Evolutionary conservation across 768 basidiomycete species (phyloP).

Genomic region (Tulasnella sp.): DNA sequence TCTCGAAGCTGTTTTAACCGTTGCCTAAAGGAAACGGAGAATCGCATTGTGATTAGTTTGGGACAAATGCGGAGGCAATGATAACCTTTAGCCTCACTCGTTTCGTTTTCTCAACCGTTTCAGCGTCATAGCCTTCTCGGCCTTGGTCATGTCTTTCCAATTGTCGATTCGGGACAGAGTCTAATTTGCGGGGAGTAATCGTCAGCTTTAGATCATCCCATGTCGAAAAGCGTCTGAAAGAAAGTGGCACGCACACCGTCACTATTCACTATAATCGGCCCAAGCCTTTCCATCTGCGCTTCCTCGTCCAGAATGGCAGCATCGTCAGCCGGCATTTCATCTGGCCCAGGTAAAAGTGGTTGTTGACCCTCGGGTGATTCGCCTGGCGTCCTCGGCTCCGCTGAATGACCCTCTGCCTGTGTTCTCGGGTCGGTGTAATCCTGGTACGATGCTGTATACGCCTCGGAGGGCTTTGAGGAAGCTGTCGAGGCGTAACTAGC

Average conservation of each 20-base stretch:
- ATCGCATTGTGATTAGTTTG: neutral
- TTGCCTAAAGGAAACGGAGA: neutral
- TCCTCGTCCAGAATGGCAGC: neutral
- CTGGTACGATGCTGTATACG: neutral
- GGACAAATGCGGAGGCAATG: no score
- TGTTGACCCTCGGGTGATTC: neutral
- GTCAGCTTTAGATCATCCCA: neutral
- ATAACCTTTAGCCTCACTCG: neutral
- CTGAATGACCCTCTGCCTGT: neutral
- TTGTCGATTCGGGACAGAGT: neutral
- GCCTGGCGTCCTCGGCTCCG: neutral
- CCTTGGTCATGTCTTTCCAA: neutral
- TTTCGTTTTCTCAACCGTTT: slow-evolving; percentile 3
- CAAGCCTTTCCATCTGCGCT: neutral
- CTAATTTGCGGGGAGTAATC: neutral
- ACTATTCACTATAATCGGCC: neutral
- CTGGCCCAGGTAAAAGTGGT: slow-evolving; percentile 8
- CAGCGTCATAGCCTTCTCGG: neutral
- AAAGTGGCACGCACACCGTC: neutral
- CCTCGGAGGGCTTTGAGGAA: neutral
- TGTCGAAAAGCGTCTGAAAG: neutral
- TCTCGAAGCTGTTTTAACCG: neutral
- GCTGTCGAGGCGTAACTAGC: neutral
- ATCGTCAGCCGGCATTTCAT: neutral
- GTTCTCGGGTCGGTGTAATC: neutral